Base-by-base conservation (phyloP, 768 basidiomycete species). In the Vararia minispora region DNA sequence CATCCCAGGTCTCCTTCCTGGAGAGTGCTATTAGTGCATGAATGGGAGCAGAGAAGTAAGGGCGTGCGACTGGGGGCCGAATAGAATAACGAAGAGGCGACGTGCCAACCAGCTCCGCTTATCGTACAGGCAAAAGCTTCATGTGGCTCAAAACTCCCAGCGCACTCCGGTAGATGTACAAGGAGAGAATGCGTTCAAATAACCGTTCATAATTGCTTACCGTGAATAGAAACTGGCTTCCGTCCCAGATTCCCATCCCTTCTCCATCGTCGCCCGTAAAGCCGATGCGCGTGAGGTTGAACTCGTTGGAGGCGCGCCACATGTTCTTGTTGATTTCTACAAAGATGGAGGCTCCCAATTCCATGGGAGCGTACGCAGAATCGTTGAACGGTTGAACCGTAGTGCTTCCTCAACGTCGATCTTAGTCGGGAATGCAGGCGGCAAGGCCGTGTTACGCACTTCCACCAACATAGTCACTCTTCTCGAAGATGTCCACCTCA, bases 331-430 rank as follows among this genome's bases (percentile, higher is more conserved):
- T 90, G 4, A 66, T 71, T 39, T 69, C 48, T 10, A 92, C 80
- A 52, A 92, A 95, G 40, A 92, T 80, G n/a, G 79, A 81, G 0
- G 80, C 92, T 0, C 91, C 92, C 1, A 92, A 65, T 52, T 95
- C 92, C 18, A 87, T 59, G 17, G 78, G 73, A 18, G 68, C 66
- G 13, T 81, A 64, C 4, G 60, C 54, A 31, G 72, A 58, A 45
- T 78, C 70, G 34, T 60, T 59, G 54, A 89, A 76, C 5, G 89
- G 89, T 47, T 81, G 68, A 4, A 91, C 79, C 6, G 67, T 65
- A 9, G 76, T 89, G 55, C 79, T 85, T 30, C 89, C 88, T 92
- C 50, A 14, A 26, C 7, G 40, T 21, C 28, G 17, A 34, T 12
- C 20, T 29, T 1, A 21, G 22, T 17, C 17, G 26, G 37, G 27